These are phyloP conservation scores for Malassezia obtusa DNA, from an alignment of 1,284 basidiomycete species.

Conservation along the genomic window DNA sequence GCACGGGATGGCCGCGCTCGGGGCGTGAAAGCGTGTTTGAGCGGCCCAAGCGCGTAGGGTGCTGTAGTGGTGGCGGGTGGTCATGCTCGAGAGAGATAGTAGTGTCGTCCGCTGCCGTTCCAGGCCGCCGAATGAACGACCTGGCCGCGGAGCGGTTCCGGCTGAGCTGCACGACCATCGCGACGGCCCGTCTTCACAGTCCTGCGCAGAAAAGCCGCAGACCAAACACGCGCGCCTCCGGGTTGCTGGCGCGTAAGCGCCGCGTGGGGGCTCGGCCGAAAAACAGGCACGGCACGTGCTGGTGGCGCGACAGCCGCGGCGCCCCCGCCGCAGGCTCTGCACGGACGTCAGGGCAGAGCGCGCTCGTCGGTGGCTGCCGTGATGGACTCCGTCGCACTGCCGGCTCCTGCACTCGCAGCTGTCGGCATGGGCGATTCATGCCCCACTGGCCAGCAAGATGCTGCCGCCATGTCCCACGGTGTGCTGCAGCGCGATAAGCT, in stretches of 20 bases:
- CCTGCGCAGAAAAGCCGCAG: too few relatives aligned
- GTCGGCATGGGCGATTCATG: neutral
- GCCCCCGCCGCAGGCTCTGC: neutral
- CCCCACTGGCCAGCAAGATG: neutral
- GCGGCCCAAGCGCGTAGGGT: conserved; percentile 40
- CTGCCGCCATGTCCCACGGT: neutral
- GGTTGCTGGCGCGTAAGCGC: neutral
- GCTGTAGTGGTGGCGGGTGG: conserved; percentile 42
- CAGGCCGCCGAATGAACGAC: conserved; percentile 42
- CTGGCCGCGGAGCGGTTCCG: conserved; percentile 20
- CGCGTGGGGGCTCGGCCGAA: neutral
- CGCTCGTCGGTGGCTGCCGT: neutral
- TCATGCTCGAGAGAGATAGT: conserved; percentile 37
- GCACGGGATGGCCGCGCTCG: conserved; percentile 56
- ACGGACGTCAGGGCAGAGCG: neutral
- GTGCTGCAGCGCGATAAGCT: conserved; percentile 23
- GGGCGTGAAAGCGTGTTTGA: conserved; percentile 60
- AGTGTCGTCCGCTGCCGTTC: conserved; percentile 21
- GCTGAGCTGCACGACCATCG: conserved; percentile 13
- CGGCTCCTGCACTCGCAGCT: neutral
- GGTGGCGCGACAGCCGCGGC: neutral
- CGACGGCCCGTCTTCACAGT: neutral
- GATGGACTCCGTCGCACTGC: conserved; percentile 2
- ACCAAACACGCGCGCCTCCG: neutral
- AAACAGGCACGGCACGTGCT: neutral